phyloP scores from a whole-genome alignment of 2,329 filamentous ascomycete genomes.

The Clarireedia paspali region DNA sequence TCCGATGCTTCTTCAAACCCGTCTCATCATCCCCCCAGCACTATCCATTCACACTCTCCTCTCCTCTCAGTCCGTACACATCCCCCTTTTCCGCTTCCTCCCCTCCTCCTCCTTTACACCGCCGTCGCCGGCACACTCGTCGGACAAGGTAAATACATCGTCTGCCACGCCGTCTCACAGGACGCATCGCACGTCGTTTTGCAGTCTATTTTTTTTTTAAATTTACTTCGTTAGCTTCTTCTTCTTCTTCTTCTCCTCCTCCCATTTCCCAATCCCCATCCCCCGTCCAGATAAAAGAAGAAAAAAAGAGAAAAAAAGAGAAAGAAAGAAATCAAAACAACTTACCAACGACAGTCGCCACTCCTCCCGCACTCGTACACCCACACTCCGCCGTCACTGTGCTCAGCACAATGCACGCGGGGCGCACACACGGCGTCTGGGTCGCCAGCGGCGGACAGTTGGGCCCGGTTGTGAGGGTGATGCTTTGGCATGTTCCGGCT shows the following conservation, averaged over 20 bases:
- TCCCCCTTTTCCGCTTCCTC: background rate
- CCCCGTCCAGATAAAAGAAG: background rate
- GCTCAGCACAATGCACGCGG: slow-evolving; percentile 5
- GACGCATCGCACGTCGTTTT: slow-evolving; percentile 13
- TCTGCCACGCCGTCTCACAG: slow-evolving; percentile 13
- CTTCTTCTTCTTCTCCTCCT: background rate
- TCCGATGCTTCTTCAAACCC: too few species aligned
- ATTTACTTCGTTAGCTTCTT: background rate
- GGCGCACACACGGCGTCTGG: background rate
- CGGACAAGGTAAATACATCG: slow-evolving; percentile 15
- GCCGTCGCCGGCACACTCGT: background rate
- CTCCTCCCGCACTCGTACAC: slow-evolving; percentile 4
- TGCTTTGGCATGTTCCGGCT: background rate
- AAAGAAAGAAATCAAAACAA: background rate
- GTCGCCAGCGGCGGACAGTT: background rate
- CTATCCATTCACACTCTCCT: too few species aligned
- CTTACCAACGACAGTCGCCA: slow-evolving; percentile 9
- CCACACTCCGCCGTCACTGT: slow-evolving; percentile 12
- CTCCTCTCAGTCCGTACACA: too few species aligned
- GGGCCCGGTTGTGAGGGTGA: background rate
- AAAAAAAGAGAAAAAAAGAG: background rate
- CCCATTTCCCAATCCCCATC: too few species aligned
- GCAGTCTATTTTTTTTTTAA: slow-evolving; percentile 3
- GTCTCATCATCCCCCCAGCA: too few species aligned
- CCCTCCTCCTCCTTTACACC: background rate